phyloP scores from a whole-genome alignment of 2,329 filamentous ascomycete species.

The Chlorencoelia australis region DNA sequence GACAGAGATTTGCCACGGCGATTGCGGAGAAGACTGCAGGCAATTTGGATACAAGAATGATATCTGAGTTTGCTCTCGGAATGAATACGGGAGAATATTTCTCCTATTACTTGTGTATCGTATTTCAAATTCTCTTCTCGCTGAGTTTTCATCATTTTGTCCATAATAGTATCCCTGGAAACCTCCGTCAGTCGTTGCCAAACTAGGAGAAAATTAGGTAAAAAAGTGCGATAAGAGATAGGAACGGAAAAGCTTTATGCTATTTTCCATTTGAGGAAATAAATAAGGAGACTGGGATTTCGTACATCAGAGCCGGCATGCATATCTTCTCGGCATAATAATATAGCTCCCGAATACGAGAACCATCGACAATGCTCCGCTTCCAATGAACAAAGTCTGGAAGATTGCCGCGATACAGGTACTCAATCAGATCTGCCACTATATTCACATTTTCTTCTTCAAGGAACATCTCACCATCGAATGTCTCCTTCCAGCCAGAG shows the following conservation, averaged over 20 bases:
- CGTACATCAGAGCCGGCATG: neutral
- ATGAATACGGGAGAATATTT: neutral
- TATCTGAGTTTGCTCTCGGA: neutral
- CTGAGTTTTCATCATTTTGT: too few relatives aligned
- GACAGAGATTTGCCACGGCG: too few relatives aligned
- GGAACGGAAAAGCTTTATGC: too few relatives aligned
- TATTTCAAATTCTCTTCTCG: too few relatives aligned
- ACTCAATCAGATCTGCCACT: neutral
- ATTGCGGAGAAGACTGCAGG: neutral
- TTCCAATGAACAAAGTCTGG: too few relatives aligned
- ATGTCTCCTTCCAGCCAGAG: neutral
- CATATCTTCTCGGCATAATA: slow-evolving; percentile 6
- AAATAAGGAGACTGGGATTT: neutral
- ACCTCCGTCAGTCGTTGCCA: too few relatives aligned
- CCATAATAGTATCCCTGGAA: too few relatives aligned
- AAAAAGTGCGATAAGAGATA: too few relatives aligned
- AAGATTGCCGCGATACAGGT: neutral
- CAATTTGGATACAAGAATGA: accelerated
- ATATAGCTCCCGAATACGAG: neutral
- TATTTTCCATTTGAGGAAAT: too few relatives aligned
- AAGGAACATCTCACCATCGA: slow-evolving; percentile 1
- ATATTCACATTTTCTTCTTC: slow-evolving; percentile 5
- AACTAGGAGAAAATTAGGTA: too few relatives aligned
- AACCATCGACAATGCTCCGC: too few relatives aligned
- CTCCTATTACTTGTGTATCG: too few relatives aligned